Percentiles rank a stretch among this genome's conserved stretches.
Conservation (phyloP, 495 filamentous ascomycete species). For the Penicillium simplicissimum region DNA sequence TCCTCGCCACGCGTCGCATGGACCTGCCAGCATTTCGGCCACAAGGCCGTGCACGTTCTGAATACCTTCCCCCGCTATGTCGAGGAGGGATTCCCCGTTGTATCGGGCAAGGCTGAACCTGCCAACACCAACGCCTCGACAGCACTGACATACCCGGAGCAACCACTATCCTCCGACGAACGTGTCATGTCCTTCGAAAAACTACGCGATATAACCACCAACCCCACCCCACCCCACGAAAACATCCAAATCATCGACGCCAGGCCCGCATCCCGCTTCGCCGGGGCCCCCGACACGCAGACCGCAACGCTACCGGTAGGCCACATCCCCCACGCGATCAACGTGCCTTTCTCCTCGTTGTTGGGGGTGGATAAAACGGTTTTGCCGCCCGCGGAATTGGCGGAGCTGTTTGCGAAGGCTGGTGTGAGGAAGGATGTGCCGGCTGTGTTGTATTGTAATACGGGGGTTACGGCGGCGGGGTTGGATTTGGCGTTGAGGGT, state of each 20-base stretch:
- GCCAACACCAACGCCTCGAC: not conserved
- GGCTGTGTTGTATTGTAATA: conserved; percentile 35
- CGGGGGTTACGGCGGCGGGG: conserved; percentile 35
- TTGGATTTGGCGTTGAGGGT: conserved; percentile 28
- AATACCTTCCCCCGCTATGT: conserved; percentile 35
- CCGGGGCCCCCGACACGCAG: conserved; percentile 8
- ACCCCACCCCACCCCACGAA: too few relatives aligned
- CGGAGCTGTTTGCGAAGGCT: conserved; percentile 20
- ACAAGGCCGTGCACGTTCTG: conserved; percentile 31
- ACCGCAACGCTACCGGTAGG: conserved; percentile 22
- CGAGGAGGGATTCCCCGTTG: not conserved
- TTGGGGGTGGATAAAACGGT: conserved; percentile 21
- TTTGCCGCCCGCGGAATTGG: conserved; percentile 15
- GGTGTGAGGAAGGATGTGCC: conserved; percentile 21
- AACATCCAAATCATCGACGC: conserved; percentile 1
- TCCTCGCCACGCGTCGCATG: conserved; percentile 35
- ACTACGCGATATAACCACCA: not conserved
- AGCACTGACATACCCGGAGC: not conserved
- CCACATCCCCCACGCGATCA: conserved; percentile 35
- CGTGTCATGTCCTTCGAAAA: not conserved
- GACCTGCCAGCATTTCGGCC: conserved; percentile 31
- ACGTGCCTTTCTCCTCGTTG: conserved; percentile 31
- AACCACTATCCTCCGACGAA: not conserved
- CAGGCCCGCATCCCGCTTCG: conserved; percentile 12
- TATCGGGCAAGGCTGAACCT: not conserved